Conservation (phyloP, 2,329 filamentous ascomycete genomes). For the Aschersonia sp. region DNA sequence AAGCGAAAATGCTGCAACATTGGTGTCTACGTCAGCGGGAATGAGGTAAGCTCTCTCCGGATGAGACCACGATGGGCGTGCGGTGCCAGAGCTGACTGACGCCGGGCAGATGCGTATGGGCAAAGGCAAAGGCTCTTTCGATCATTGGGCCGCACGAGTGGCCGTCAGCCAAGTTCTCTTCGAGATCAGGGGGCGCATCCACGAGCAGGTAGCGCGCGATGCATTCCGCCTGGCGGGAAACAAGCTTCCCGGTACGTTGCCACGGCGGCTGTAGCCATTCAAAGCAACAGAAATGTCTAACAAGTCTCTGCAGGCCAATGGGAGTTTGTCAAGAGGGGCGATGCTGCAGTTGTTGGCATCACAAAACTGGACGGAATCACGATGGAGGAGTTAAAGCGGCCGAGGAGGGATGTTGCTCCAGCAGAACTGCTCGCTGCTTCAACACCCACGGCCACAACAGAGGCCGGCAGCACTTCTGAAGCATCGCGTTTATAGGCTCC, state of each 20-base stretch:
- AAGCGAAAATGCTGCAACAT: constrained; percentile 85
- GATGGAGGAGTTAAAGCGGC: constrained; percentile 67
- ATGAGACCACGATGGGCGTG: background rate
- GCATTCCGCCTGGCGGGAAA: constrained; percentile 88
- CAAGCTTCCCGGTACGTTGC: constrained; percentile 70
- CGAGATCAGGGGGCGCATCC: constrained; percentile 78
- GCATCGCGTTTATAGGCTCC: constrained; percentile 12
- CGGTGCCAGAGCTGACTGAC: background rate
- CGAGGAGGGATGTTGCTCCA: constrained; percentile 51
- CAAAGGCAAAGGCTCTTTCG: constrained; percentile 95
- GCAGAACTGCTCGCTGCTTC: constrained; percentile 19
- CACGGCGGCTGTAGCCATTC: background rate
- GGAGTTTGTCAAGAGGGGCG: constrained; percentile 89
- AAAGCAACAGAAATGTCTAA: constrained; percentile 7
- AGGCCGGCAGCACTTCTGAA: constrained; percentile 17
- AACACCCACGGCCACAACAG: constrained; percentile 16
- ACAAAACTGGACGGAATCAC: constrained; percentile 82
- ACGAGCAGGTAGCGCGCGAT: constrained; percentile 89
- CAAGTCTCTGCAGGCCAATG: constrained; percentile 46
- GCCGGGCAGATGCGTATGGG: constrained; percentile 71
- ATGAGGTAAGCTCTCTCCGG: constrained; percentile 44
- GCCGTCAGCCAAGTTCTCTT: constrained; percentile 85
- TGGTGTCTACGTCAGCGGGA: constrained; percentile 88
- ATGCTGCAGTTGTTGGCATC: constrained; percentile 78
- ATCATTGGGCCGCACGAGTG: constrained; percentile 87